phyloP scores from a whole-genome alignment of 2,329 filamentous ascomycete genomes.

The Sclerotinia glacialis region DNA sequence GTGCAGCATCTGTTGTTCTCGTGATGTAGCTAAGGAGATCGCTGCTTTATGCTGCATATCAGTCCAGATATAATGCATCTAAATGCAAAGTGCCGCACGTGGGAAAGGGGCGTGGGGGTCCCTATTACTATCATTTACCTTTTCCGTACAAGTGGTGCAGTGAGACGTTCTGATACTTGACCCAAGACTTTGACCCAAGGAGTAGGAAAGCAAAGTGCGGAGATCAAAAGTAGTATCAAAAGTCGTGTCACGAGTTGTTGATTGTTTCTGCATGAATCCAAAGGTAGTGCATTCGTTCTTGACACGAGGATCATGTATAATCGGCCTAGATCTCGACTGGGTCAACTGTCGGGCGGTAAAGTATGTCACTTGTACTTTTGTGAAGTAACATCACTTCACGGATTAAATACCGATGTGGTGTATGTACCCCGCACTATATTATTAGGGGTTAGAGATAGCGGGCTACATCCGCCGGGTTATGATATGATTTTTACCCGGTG shows the following conservation, averaged over 20 bases:
- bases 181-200: background rate
- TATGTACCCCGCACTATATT: conserved; percentile 11
- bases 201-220: background rate
- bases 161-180: conserved; percentile 12
- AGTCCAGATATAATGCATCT: background rate
- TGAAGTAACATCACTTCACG: background rate
- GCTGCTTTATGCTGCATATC: conserved; percentile 16
- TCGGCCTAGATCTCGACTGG: conserved; percentile 18
- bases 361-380: conserved; percentile 13
- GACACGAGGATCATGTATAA: conserved; percentile 2
- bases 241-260: background rate
- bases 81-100: background rate
- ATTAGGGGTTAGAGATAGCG: background rate
- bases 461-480: background rate
- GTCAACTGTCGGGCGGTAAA: background rate
- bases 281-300: background rate
- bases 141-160: background rate
- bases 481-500: background rate
- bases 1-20: conserved; percentile 24
- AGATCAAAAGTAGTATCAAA: conserved; percentile 1
- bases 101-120: conserved; percentile 5
- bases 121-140: background rate
- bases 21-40: conserved; percentile 16
- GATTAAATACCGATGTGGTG: background rate
- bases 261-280: background rate